A percentile compares a stretch with the other conserved stretches of the same genome.
These are phyloP conservation scores for Leishmania mexicana DNA, from an alignment of 208 protist genomes.

Conservation along the genomic window DNA sequence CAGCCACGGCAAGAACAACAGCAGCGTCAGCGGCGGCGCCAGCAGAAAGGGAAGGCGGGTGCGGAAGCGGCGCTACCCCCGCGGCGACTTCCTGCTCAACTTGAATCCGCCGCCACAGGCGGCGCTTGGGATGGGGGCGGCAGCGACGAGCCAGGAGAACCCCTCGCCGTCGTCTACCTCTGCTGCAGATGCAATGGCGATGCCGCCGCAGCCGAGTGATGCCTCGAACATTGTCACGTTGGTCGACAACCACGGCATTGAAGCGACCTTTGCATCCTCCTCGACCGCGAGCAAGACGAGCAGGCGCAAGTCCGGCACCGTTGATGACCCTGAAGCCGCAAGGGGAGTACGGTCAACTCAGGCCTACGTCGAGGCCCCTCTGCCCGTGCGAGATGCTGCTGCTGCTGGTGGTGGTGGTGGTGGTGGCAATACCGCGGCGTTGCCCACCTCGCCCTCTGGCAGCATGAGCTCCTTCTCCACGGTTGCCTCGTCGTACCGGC, in stretches of 20 bases:
- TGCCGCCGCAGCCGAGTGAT: neutral
- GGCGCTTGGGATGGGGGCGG: neutral
- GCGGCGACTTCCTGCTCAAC: slow-evolving; percentile 9
- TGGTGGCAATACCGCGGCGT: neutral
- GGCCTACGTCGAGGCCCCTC: neutral
- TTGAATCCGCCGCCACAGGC: slow-evolving; percentile 2
- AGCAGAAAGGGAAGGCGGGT: neutral
- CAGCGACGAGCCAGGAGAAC: neutral
- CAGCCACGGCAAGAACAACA: neutral
- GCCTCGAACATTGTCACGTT: neutral
- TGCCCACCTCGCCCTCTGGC: neutral
- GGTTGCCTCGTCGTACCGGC: slow-evolving; percentile 10
- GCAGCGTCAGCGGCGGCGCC: neutral
- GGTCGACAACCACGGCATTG: neutral
- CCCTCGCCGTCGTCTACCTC: too few species aligned
- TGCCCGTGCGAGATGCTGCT: too few species aligned
- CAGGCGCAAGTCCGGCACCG: neutral
- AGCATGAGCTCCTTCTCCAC: slow-evolving; percentile 24
- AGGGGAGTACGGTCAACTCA: neutral
- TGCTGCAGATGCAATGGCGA: neutral
- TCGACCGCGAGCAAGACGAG: slow-evolving; percentile 16
- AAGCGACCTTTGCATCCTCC: neutral
- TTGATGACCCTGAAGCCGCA: neutral
- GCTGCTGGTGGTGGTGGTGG: neutral
- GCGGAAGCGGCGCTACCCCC: slow-evolving; percentile 6